phyloP scores from a whole-genome alignment of 1,284 basidiomycete genomes.

The Irpex rosettiformis region DNA sequence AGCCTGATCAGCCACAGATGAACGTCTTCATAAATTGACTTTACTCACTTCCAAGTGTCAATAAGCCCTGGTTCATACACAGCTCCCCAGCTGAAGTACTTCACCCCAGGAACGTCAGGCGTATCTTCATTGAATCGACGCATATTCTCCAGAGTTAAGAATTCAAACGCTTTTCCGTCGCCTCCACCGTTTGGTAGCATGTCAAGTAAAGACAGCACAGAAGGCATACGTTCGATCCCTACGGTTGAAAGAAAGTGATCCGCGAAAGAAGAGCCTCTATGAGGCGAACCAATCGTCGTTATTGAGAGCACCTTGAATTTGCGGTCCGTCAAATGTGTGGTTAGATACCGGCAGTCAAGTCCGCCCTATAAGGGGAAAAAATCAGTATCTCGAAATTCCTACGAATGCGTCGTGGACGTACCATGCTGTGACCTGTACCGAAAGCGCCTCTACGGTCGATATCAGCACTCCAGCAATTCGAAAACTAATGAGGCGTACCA shows the following conservation, averaged over 20 bases:
- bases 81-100: slow-evolving; percentile 94
- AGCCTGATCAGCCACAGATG: not conserved
- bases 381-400: not conserved
- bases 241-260: slow-evolving; percentile 87
- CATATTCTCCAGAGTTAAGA: slow-evolving; percentile 86
- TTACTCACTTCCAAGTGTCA: slow-evolving; percentile 74
- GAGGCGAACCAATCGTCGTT: slow-evolving; percentile 93
- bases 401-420: slow-evolving; percentile 27
- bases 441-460: slow-evolving; percentile 20
- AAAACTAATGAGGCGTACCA: slow-evolving; percentile 37
- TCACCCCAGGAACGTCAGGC: slow-evolving; percentile 71
- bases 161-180: slow-evolving; percentile 89
- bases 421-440: slow-evolving; percentile 81
- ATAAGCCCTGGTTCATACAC: slow-evolving; percentile 83
- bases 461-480: slow-evolving; percentile 27
- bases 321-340: slow-evolving; percentile 63
- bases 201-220: slow-evolving; percentile 67
- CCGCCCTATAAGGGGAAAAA: slow-evolving; percentile 61
- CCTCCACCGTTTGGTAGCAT: slow-evolving; percentile 84
- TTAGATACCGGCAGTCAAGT: slow-evolving; percentile 88
- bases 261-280: slow-evolving; percentile 91
- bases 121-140: slow-evolving; percentile 83
- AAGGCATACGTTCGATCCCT: slow-evolving; percentile 62
- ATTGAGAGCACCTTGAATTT: slow-evolving; percentile 74
- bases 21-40: slow-evolving; percentile 19